Evolutionary conservation across 352 stramenopile genomes (phyloP), one percentile per base, ranked within the genome.

Genomic region (Thalassiosira hispida): DNA sequence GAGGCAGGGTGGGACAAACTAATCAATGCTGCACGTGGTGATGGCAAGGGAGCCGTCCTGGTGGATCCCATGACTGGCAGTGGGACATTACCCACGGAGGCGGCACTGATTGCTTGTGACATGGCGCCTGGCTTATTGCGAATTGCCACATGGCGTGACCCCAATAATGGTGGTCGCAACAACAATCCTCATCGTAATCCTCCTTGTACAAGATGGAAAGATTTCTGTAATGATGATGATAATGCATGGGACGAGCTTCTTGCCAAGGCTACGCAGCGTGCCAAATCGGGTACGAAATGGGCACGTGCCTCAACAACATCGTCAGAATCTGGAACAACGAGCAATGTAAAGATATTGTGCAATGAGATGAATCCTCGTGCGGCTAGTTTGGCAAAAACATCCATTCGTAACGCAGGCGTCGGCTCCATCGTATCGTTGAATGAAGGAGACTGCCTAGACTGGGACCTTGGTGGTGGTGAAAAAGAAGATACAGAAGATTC

Each of bases 41-140:
- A 87, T 56, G 59, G 61, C 22, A 44, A 44, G n/a, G 52, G 57
- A 1, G 69, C 68, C 5, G 60, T 83, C 4, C 60, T 95, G 18
- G 52, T 93, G 4, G 92, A 95, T 84, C 92, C 91, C 0, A 95
- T 95, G 90, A 91, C 88, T 44, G 93, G 93, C 11, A 94, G 87
- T 61, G 93, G 82, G 20, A 95, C 92, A 4, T 75, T 96, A 7
- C 51, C 89, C 9, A 85, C 94, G 11, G 93, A 96, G 73, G 93
- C 92, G 9, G 90, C 89, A 2, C 85, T 96, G 64, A 95, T 96
- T 42, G 87, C 89, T 16, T 74, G 83, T 22, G 74, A 93, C 46
- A 70, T 93, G 62, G 91, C 93, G 7, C 93, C 93, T 11, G 92
- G 92, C 33, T 67, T 96, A 40, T 74, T 88, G 49, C 55, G 89